phyloP scores from a whole-genome alignment of 495 filamentous ascomycete genomes.

The Aspergillus egyptiacus region DNA sequence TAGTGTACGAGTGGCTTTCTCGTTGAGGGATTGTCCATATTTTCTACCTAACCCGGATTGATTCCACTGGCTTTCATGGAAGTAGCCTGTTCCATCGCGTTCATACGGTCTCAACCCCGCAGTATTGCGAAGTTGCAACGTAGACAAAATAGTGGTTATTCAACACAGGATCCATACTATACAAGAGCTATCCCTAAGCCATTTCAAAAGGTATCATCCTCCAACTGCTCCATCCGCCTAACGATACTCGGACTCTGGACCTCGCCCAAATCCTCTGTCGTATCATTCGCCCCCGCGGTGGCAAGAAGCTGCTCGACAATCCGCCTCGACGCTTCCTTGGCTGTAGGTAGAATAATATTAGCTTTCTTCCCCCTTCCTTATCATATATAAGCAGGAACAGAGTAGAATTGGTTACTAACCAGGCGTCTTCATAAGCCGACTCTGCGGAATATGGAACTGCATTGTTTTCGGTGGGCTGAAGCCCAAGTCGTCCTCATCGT shows the following conservation, averaged over 20 bases:
- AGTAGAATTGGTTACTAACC: constrained; percentile 49
- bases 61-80: too few relatives aligned
- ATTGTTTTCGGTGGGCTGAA: constrained; percentile 95
- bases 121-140: too few relatives aligned
- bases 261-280: constrained; percentile 39
- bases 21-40: not conserved
- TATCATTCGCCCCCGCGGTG: constrained; percentile 59
- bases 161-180: too few relatives aligned
- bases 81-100: too few relatives aligned
- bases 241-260: constrained; percentile 74
- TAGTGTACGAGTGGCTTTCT: not conserved
- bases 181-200: too few relatives aligned
- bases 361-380: not conserved
- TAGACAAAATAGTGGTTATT: too few relatives aligned
- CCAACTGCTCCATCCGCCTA: constrained; percentile 54
- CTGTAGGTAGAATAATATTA: constrained; percentile 39
- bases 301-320: constrained; percentile 88
- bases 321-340: constrained; percentile 80
- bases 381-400: not conserved
- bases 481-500: constrained; percentile 47
- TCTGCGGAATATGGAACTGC: constrained; percentile 88
- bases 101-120: too few relatives aligned
- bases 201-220: constrained; percentile 65
- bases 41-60: not conserved
- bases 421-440: constrained; percentile 82